phyloP scores from a whole-genome alignment of 768 basidiomycete genomes.

The Psilocybe subaeruginosa region DNA sequence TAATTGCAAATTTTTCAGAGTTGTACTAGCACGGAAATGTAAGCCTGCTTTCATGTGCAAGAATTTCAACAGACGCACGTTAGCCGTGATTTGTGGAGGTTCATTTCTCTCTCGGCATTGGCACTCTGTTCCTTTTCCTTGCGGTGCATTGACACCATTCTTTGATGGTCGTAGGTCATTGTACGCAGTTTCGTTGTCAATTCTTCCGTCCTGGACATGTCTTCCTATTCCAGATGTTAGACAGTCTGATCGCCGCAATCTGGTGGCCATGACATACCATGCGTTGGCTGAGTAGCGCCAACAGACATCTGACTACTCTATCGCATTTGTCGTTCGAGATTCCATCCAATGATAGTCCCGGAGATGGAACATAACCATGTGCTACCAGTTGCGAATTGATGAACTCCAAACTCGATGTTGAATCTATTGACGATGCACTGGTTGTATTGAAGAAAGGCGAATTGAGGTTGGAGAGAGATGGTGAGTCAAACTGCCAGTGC shows the following conservation, averaged over 20 bases:
- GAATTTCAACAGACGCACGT: conserved; percentile 50
- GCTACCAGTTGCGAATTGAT: conserved; percentile 82
- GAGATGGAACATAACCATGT: conserved; percentile 70
- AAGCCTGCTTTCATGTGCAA: conserved; percentile 1
- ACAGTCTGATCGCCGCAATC: background rate
- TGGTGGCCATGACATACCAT: conserved; percentile 52
- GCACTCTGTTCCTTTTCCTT: conserved; percentile 61
- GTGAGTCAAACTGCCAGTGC: conserved; percentile 52
- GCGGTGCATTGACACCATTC: conserved; percentile 67
- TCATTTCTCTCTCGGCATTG: conserved; percentile 79
- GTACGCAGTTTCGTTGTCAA: conserved; percentile 75
- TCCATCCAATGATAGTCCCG: conserved; percentile 73
- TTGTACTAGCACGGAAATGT: conserved; percentile 38
- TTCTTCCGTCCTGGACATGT: conserved; percentile 81
- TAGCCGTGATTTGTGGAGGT: conserved; percentile 70
- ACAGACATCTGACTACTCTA: conserved; percentile 70
- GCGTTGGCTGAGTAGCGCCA: conserved; percentile 75
- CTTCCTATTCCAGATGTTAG: conserved; percentile 42
- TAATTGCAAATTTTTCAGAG: conserved; percentile 55
- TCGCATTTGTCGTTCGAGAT: conserved; percentile 58
- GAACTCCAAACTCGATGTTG: conserved; percentile 71
- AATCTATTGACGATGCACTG: conserved; percentile 48
- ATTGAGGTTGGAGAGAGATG: conserved; percentile 44
- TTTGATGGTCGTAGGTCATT: conserved; percentile 80
- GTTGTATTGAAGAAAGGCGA: conserved; percentile 50